phyloP scores from a whole-genome alignment of 2,329 filamentous ascomycete genomes.

The Colletotrichum eremochloae region DNA sequence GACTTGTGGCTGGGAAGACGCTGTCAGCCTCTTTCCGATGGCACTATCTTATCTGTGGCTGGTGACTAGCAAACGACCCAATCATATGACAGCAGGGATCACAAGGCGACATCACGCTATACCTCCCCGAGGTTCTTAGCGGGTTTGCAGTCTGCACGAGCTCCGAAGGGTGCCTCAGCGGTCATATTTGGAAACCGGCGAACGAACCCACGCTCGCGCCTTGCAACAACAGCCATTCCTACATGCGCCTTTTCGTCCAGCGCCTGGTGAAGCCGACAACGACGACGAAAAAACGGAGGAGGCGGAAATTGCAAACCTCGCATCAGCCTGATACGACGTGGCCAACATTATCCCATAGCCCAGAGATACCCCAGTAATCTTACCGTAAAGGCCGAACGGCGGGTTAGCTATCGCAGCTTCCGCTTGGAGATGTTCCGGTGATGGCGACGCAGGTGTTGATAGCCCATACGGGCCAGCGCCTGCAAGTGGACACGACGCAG shows the following conservation, averaged over 20 bases:
- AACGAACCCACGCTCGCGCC: constrained; percentile 31
- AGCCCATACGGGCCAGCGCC: constrained; percentile 90
- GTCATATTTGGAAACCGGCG: constrained; percentile 34
- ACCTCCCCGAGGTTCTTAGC: constrained; percentile 34
- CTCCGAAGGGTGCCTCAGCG: constrained; percentile 37
- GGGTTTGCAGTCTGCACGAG: constrained; percentile 40
- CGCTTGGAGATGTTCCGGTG: constrained; percentile 64
- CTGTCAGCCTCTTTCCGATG: constrained; percentile 2
- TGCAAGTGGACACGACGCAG: constrained; percentile 81
- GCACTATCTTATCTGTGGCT: constrained; percentile 27
- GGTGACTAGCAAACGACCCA: constrained; percentile 6
- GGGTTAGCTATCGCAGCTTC: constrained; percentile 37
- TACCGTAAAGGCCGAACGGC: constrained; percentile 16
- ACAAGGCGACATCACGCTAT: constrained; percentile 43
- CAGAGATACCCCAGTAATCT: background rate
- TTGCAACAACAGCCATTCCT: constrained; percentile 23
- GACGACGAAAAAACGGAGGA: background rate
- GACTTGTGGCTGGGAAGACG: constrained; percentile 15
- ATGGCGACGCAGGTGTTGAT: constrained; percentile 94
- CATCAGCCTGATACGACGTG: background rate
- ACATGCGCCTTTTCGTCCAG: constrained; percentile 15
- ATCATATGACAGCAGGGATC: constrained; percentile 40
- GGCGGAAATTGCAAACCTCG: background rate
- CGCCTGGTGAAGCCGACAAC: constrained; percentile 6
- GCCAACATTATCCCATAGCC: background rate